Conservation (phyloP, 768 basidiomycete genomes). For the Russula sp. region DNA sequence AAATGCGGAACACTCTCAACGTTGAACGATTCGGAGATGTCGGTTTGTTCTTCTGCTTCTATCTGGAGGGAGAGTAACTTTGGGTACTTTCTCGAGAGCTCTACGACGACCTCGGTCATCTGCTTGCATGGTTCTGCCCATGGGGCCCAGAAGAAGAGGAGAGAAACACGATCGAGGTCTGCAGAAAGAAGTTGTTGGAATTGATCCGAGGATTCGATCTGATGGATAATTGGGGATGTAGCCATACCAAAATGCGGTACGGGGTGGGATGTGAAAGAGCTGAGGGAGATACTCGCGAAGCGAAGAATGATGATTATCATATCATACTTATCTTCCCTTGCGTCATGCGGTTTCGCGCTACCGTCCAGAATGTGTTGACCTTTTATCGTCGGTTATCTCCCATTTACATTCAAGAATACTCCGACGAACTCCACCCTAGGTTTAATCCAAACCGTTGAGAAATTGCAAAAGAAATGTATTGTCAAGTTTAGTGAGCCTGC, state of each 20-base stretch:
- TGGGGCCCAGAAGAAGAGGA: conserved; percentile 91
- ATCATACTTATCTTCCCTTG: background rate
- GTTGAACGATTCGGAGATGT: conserved; percentile 90
- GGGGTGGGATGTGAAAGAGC: background rate
- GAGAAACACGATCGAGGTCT: conserved; percentile 76
- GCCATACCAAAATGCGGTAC: background rate
- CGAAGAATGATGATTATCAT: background rate
- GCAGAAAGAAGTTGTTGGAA: conserved; percentile 68
- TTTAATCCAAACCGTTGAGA: conserved; percentile 77
- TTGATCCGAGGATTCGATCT: conserved; percentile 56
- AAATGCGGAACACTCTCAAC: conserved; percentile 86
- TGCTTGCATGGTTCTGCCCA: conserved; percentile 89
- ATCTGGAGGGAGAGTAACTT: conserved; percentile 70
- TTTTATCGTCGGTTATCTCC: conserved; percentile 19
- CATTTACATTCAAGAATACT: background rate
- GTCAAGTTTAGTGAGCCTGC: conserved; percentile 69
- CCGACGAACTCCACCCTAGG: conserved; percentile 35
- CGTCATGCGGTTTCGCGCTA: conserved; percentile 27
- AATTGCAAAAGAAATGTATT: conserved; percentile 77
- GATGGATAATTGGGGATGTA: conserved; percentile 35
- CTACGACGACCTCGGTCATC: conserved; percentile 76
- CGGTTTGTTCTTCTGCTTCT: conserved; percentile 72
- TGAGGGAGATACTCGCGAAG: background rate
- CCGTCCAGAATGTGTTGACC: conserved; percentile 19
- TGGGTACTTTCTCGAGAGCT: conserved; percentile 69